phyloP scores from a whole-genome alignment of 805 yeast species.

The Saccharomycopsis capsularis region DNA sequence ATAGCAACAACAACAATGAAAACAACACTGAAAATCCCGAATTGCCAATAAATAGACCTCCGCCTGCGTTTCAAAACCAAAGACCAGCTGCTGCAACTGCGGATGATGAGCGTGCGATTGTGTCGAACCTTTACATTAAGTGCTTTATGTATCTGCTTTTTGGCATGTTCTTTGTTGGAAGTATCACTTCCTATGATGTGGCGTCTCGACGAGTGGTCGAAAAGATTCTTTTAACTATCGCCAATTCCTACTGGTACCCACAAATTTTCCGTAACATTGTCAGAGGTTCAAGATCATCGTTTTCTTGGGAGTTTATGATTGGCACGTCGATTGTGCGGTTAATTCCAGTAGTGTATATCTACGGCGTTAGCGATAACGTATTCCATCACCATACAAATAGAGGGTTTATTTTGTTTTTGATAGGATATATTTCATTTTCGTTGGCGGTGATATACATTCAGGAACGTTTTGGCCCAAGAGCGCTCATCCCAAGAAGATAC shows the following conservation, averaged over 20 bases:
- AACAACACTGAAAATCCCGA: slow-evolving; percentile 9
- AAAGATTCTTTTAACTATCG: slow-evolving; percentile 39
- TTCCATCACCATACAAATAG: slow-evolving; percentile 64
- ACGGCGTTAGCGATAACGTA: slow-evolving; percentile 43
- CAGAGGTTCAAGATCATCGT: slow-evolving; percentile 59
- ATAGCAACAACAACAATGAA: slow-evolving; percentile 19
- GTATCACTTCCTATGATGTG: slow-evolving; percentile 58
- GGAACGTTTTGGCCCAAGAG: slow-evolving; percentile 67
- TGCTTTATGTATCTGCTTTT: slow-evolving; percentile 48
- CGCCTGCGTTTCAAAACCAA: slow-evolving; percentile 21
- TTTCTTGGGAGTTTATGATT: slow-evolving; percentile 68
- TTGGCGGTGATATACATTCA: slow-evolving; percentile 53
- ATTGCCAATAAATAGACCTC: slow-evolving; percentile 1
- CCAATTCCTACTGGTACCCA: slow-evolving; percentile 82
- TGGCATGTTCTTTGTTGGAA: slow-evolving; percentile 50
- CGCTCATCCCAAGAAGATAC: slow-evolving; percentile 68
- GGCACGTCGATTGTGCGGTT: slow-evolving; percentile 60
- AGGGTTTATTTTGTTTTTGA: slow-evolving; percentile 38
- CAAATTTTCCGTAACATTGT: slow-evolving; percentile 74
- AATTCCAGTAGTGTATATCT: slow-evolving; percentile 59
- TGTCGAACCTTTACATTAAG: slow-evolving; percentile 51
- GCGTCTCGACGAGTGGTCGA: slow-evolving; percentile 51
- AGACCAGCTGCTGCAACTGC: slow-evolving; percentile 24
- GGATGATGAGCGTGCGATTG: slow-evolving; percentile 48
- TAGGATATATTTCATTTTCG: slow-evolving; percentile 56